These are phyloP conservation scores for Coleophoma crateriformis DNA, from an alignment of 2,329 filamentous ascomycete species.

Conservation along the genomic window DNA sequence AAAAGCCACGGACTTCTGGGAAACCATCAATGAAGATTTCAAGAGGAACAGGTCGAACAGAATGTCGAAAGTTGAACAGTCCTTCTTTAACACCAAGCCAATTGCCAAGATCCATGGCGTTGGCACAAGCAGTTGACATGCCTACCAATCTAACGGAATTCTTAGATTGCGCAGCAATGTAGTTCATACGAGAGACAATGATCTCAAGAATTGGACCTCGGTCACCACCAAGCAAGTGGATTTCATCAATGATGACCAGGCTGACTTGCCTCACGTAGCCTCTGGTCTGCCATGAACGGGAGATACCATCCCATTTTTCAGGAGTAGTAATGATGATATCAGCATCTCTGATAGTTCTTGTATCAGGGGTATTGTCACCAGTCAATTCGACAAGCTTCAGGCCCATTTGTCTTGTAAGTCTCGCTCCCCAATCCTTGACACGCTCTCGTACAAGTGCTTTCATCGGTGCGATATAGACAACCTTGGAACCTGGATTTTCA, in stretches of 20 bases:
- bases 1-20: constrained; percentile 90
- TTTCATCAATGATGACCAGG: constrained; percentile 97
- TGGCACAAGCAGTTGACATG: constrained; percentile 99
- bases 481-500: constrained; percentile 89
- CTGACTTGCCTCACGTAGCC: constrained; percentile 93
- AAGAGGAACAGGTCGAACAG: constrained; percentile 89
- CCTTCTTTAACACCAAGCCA: constrained; percentile 97
- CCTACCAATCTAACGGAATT: constrained; percentile 83
- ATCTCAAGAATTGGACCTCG: constrained; percentile 97
- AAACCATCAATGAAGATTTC: constrained; percentile 98
- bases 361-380: constrained; percentile 96
- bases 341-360: constrained; percentile 87
- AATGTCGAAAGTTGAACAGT: constrained; percentile 95
- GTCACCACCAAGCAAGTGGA: constrained; percentile 93
- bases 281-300: constrained; percentile 96
- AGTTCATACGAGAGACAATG: constrained; percentile 93
- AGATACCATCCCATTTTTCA: constrained; percentile 99
- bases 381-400: constrained; percentile 92
- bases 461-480: constrained; percentile 99
- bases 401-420: constrained; percentile 77
- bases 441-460: constrained; percentile 95
- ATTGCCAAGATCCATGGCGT: constrained; percentile 87
- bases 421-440: constrained; percentile 87
- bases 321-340: constrained; percentile 98
- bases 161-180: constrained; percentile 91